phyloP scores from a whole-genome alignment of 1,284 basidiomycete genomes.

The Abortiporus biennis region DNA sequence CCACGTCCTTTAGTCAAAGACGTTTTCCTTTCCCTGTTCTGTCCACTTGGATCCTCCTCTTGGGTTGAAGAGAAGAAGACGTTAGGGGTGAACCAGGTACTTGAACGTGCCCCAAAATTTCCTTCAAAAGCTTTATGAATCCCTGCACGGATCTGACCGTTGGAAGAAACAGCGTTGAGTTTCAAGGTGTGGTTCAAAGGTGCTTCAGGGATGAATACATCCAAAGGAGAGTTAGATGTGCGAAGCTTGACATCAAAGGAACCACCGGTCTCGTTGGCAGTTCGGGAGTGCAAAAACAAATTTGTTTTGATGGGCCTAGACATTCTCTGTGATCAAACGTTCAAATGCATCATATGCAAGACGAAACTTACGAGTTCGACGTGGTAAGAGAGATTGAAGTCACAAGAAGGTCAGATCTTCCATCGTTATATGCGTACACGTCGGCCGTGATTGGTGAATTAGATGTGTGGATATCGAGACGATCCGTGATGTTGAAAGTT shows the following conservation, averaged over 20 bases:
- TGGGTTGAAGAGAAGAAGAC: too few species aligned
- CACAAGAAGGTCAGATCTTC: slow-evolving; percentile 16
- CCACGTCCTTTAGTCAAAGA: too few species aligned
- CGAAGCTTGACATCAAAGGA: slow-evolving; percentile 22
- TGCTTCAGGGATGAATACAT: slow-evolving; percentile 26
- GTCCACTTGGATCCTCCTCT: too few species aligned
- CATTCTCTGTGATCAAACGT: not conserved
- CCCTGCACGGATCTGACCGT: slow-evolving; percentile 24
- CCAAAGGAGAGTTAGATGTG: slow-evolving; percentile 22
- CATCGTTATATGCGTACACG: slow-evolving; percentile 27
- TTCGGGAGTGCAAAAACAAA: slow-evolving; percentile 21
- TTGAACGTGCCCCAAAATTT: too few species aligned
- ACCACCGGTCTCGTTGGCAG: slow-evolving; percentile 22
- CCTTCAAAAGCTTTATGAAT: slow-evolving; percentile 40
- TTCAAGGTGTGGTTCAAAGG: slow-evolving; percentile 35
- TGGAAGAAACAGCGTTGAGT: slow-evolving; percentile 26
- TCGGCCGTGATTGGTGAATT: slow-evolving; percentile 31
- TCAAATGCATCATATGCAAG: not conserved
- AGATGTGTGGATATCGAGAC: slow-evolving; percentile 29
- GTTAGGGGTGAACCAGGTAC: too few species aligned
- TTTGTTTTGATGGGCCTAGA: slow-evolving; percentile 25
- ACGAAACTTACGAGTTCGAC: slow-evolving; percentile 30
- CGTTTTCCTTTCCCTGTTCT: too few species aligned
- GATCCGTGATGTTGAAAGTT: slow-evolving; percentile 28
- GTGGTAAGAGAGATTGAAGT: slow-evolving; percentile 23